Evolutionary conservation across 2,329 filamentous ascomycete genomes (phyloP).

Genomic region (Trichoderma koningii): DNA sequence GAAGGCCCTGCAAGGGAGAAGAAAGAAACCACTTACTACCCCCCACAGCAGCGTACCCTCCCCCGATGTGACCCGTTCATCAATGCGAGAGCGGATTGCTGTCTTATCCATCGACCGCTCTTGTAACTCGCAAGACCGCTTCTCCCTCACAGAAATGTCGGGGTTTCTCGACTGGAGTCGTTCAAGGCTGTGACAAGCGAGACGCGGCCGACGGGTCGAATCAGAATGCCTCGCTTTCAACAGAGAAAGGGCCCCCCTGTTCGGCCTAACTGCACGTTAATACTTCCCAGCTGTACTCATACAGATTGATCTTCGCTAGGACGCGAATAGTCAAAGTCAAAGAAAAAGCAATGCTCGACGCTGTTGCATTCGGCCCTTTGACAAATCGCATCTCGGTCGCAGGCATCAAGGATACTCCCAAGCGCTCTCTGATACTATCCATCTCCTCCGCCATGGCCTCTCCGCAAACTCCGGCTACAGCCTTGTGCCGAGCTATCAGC

Average conservation of each 20-base stretch:
- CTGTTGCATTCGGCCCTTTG: no score
- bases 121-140: background rate
- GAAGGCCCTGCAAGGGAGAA: constrained; percentile 1
- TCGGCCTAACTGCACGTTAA: background rate
- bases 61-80: background rate
- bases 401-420: no score
- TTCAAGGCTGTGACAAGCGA: constrained; percentile 15
- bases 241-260: background rate
- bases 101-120: constrained; percentile 23
- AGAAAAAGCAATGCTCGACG: no score
- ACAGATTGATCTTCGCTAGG: no score
- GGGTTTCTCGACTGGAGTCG: background rate
- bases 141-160: constrained; percentile 11
- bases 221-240: background rate
- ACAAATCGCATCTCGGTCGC: no score
- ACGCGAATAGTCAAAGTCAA: no score
- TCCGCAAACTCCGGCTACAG: no score
- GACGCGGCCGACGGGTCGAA: constrained; percentile 11
- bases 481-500: no score
- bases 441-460: no score
- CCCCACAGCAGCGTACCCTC: background rate
- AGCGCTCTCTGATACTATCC: no score
- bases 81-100: background rate
- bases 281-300: no score
- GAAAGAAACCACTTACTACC: background rate